Evolutionary conservation across 371 early-diverging fungal genomes (phyloP).

Genomic region (Mucor plumbeus): DNA sequence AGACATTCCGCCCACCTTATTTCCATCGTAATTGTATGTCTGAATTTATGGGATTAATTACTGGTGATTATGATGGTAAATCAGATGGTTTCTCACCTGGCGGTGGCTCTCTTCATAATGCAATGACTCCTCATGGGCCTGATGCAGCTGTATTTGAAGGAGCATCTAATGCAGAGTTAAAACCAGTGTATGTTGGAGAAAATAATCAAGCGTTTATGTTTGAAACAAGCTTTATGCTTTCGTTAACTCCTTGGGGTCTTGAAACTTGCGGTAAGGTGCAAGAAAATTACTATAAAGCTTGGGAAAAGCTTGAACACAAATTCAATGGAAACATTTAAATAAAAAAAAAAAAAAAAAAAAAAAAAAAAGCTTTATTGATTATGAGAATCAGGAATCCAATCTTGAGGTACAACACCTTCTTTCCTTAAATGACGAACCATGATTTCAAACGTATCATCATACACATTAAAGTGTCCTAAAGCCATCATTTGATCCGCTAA

Average conservation of each 20-base stretch:
- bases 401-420: slow-evolving; percentile 63
- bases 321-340: slow-evolving; percentile 35
- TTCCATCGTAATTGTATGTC: slow-evolving; percentile 95
- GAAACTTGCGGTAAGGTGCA: slow-evolving; percentile 74
- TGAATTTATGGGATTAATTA: slow-evolving; percentile 97
- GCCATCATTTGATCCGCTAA: slow-evolving; percentile 80
- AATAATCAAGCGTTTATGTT: slow-evolving; percentile 96
- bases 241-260: slow-evolving; percentile 86
- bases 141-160: slow-evolving; percentile 83
- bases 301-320: slow-evolving; percentile 66
- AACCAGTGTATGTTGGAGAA: slow-evolving; percentile 82
- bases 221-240: slow-evolving; percentile 84
- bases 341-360: no score
- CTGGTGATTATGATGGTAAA: slow-evolving; percentile 94
- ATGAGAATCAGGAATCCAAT: slow-evolving; percentile 58
- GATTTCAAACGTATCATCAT: slow-evolving; percentile 80
- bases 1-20: slow-evolving; percentile 95
- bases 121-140: slow-evolving; percentile 94
- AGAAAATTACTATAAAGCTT: slow-evolving; percentile 79
- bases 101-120: slow-evolving; percentile 86
- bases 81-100: slow-evolving; percentile 91
- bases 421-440: slow-evolving; percentile 72
- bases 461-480: slow-evolving; percentile 71
- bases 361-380: slow-evolving; percentile 12
- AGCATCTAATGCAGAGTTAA: slow-evolving; percentile 75